Percentiles rank a stretch among this genome's conserved stretches.
Conservation (phyloP, 306 rosid genomes). For the Neltuma alba region DNA sequence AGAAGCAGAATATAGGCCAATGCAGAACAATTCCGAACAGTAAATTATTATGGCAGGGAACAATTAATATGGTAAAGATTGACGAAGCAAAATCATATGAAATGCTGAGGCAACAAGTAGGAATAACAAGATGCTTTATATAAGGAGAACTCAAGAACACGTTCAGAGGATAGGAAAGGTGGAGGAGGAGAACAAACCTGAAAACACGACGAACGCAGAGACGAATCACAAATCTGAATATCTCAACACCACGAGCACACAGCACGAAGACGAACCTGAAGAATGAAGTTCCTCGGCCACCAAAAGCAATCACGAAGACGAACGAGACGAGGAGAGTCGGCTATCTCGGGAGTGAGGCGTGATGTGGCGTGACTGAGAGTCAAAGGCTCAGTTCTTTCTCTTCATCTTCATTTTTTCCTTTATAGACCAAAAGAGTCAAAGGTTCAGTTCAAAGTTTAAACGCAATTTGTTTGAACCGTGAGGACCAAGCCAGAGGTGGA, state of each 20-base stretch:
- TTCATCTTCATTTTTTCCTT: too few relatives aligned
- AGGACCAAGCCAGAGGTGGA: too few relatives aligned
- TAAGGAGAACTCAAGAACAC: too few relatives aligned
- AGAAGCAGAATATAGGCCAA: too few relatives aligned
- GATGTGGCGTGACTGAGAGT: neutral
- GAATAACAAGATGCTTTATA: neutral
- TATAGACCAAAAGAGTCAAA: neutral
- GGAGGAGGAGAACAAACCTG: neutral
- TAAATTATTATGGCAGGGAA: too few relatives aligned
- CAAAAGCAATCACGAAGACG: neutral
- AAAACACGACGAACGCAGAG: neutral
- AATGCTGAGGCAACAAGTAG: neutral
- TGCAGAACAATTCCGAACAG: too few relatives aligned
- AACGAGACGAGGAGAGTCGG: neutral
- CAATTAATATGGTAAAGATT: neutral
- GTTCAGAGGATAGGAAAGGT: neutral
- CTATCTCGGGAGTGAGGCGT: too few relatives aligned
- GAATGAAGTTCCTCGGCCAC: neutral
- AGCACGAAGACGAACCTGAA: neutral
- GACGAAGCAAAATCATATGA: neutral
- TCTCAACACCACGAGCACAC: neutral
- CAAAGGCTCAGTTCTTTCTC: neutral
- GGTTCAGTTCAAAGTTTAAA: neutral
- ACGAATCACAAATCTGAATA: neutral
- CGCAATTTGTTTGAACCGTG: too few relatives aligned